Conservation (phyloP, 768 basidiomycete genomes). For the Lyophyllum atratum region DNA sequence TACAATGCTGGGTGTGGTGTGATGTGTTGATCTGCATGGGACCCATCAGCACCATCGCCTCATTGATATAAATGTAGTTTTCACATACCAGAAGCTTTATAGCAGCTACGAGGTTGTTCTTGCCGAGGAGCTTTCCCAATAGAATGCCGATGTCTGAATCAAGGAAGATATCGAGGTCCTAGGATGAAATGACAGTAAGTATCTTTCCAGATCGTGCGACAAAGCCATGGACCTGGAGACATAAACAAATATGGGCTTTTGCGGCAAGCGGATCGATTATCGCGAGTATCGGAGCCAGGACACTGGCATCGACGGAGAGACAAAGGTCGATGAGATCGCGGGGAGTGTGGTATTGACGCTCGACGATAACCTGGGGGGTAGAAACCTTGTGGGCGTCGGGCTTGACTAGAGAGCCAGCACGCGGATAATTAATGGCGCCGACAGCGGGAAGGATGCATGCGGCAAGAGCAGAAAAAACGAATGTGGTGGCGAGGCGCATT, state of each 20-base stretch:
- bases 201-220: too few species aligned
- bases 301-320: constrained; percentile 15
- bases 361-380: constrained; percentile 11
- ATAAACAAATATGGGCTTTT: constrained; percentile 18
- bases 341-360: constrained; percentile 17
- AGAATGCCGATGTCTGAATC: constrained; percentile 17
- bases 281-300: constrained; percentile 12
- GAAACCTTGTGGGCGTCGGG: constrained; percentile 6
- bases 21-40: constrained; percentile 18
- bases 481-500: constrained; percentile 20
- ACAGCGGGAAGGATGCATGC: constrained; percentile 13
- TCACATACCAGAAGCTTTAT: constrained; percentile 18
- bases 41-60: neutral
- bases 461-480: constrained; percentile 18
- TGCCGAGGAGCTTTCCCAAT: constrained; percentile 16
- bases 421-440: constrained; percentile 7
- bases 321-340: constrained; percentile 22
- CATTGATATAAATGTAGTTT: neutral
- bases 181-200: neutral
- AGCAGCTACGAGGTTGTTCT: constrained; percentile 13
- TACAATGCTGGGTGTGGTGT: constrained; percentile 12
- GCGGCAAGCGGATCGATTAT: constrained; percentile 17
- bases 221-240: constrained; percentile 14
- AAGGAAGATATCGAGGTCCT: constrained; percentile 20
- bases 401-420: constrained; percentile 9